Base-by-base conservation (phyloP, 768 basidiomycete genomes). In the Strobilomyces dryophilus region DNA sequence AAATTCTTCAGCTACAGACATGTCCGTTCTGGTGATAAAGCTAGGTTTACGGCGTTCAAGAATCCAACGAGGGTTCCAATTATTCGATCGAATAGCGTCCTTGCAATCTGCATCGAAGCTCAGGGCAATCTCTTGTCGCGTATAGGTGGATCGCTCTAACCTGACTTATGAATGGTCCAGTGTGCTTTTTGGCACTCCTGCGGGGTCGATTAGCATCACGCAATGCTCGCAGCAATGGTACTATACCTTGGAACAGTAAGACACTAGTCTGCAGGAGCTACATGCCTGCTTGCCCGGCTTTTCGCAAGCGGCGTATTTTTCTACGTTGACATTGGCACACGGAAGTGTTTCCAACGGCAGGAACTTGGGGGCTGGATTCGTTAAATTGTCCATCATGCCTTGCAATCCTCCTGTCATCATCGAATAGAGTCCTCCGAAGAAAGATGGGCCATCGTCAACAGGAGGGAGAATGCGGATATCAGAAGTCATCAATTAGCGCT, bases 121-220 rank as follows among this genome's bases (percentile, higher is more conserved):
- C 27, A 40, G 39, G 17, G 41, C 1, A 8, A 14, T 9, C 34
- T n/a, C 24, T 4, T 32, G 17, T 27, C 15, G 45, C 10, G 43
- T 7, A 7, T 36, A 35, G 8, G 32, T 29, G 8, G 8, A 27
- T 29, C 20, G 18, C 15, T 45, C 54, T 42, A 20, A 75, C 75
- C 71, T 50, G 14, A 47, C 50, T 76, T 76, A 51, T 79, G 76
- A 2, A 24, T 35, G 2, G 43, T 52, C 78, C 77, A 78, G 50
- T 78, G 77, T 18, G 37, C 58, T 18, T 36, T 62, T 58, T 79
- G 78, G 52, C 77, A 79, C 39, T 68, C 71, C 74, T 76, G 45
- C 17, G 14, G 10, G 12, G 12, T 3, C 11, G 5, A 7, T 42
- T 14, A 51, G n/a, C 18, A 12, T 26, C 24, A 2, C 18, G 20